Evolutionary conservation across 192 early-diverging fungal species (phyloP).

Genomic region (Phlyctochytrium arcticum): DNA sequence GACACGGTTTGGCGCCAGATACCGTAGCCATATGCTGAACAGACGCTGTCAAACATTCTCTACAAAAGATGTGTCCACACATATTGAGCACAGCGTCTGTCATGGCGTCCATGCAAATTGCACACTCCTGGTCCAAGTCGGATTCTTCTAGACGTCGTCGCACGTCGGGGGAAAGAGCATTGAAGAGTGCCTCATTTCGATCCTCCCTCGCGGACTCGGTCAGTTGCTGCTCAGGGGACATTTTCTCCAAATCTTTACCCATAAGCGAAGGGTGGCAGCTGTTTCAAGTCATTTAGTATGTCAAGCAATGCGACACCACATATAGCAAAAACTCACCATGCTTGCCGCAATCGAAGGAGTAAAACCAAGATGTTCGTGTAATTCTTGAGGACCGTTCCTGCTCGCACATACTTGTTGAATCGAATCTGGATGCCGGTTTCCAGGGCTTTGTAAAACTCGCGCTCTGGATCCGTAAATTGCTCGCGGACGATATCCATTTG

Average conservation of each 20-base stretch:
- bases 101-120: constrained; percentile 40
- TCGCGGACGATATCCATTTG: constrained; percentile 36
- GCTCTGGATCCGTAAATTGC: constrained; percentile 51
- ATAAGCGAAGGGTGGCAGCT: constrained; percentile 37
- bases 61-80: constrained; percentile 38
- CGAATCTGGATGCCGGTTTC: constrained; percentile 19
- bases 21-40: neutral
- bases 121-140: constrained; percentile 34
- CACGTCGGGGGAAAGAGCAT: neutral
- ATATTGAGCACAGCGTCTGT: constrained; percentile 18
- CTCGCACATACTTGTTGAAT: constrained; percentile 38
- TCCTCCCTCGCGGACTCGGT: neutral
- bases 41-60: constrained; percentile 25
- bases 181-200: neutral
- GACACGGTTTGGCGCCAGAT: constrained; percentile 23
- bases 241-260: constrained; percentile 22
- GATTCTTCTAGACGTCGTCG: constrained; percentile 14
- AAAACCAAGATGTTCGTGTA: constrained; percentile 44
- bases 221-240: neutral
- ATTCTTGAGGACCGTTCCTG: constrained; percentile 48
- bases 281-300: neutral
- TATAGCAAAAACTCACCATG: constrained; percentile 21
- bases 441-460: constrained; percentile 55
- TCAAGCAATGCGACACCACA: neutral
- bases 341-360: constrained; percentile 37